Evolutionary conservation across 495 filamentous ascomycete species (phyloP), one percentile per base, ranked within the genome.

Genomic region (Halenospora varia): DNA sequence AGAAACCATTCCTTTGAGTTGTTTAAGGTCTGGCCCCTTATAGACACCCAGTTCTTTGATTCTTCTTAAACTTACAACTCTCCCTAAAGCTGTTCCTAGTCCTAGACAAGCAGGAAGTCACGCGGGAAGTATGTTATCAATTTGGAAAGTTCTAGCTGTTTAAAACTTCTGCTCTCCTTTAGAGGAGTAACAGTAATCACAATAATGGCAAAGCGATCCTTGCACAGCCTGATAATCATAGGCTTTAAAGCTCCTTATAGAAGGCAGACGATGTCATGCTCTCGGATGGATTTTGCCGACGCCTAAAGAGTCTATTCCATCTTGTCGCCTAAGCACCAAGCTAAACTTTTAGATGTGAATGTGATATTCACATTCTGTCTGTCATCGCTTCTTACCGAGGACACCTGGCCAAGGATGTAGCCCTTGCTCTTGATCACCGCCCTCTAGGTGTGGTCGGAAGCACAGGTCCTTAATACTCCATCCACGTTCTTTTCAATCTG

Each of bases 241-340:
- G 64, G 64, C 26, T 57, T 55, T 59, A 35, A 60, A 59, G 66
- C 63, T 50, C 62, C 64, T 59, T 65, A 52, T 18, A 70, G 51
- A 58, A 68, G 57, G 56, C 68, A 70, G 59, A 70, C 35, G 25
- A 70, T 9, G 57, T 70, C 62, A 20, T 60, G 60, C 8, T 59
- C 41, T 42, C 55, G 56, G 44, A 68, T 53, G 24, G 61, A 44
- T 45, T 63, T 62, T 60, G 61, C 63, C 42, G 61, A 62, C 48
- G 55, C 26, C 48, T 66, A 63, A 25, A 70, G 58, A 60, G 42
- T 66, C 39, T 44, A 52, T 47, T 60, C 35, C 49, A 47, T 22
- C 51, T 55, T 57, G 29, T 39, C 53, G 25, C 55, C 44, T 47
- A 35, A 40, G 50, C 45, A n/a, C 40, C 42, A 49, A n/a, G 48